Evolutionary conservation across 306 rosid genomes (phyloP).

Genomic region (Cucumis hystrix): DNA sequence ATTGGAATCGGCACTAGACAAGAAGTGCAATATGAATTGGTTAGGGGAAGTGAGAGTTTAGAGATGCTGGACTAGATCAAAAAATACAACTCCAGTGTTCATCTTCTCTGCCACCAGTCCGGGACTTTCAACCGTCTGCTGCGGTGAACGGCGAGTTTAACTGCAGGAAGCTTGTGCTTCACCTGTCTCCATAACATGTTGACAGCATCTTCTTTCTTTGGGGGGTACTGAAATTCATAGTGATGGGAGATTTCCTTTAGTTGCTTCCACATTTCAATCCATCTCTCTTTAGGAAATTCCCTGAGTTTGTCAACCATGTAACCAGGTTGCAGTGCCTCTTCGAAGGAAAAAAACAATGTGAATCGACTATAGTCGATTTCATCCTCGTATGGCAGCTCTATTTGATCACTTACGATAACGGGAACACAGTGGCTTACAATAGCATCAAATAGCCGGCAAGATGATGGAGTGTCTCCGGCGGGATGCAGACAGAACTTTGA

Average conservation of each 20-base stretch:
- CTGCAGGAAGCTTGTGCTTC: conserved; percentile 70
- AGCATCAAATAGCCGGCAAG: conserved; percentile 96
- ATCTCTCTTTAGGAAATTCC: conserved; percentile 54
- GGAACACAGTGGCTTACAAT: conserved; percentile 96
- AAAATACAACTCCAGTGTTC: conserved; percentile 10
- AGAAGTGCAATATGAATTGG: not conserved
- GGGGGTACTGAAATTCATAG: conserved; percentile 86
- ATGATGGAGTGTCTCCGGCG: conserved; percentile 96
- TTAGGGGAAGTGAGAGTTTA: not conserved
- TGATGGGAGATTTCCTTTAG: conserved; percentile 60
- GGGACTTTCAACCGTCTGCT: conserved; percentile 70
- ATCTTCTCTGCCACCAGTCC: conserved; percentile 78
- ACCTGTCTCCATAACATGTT: conserved; percentile 96
- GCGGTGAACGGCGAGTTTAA: conserved; percentile 59
- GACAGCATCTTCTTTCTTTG: conserved; percentile 67
- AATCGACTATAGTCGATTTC: conserved; percentile 74
- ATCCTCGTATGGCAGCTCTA: conserved; percentile 95
- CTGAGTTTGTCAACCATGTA: conserved; percentile 66
- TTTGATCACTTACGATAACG: conserved; percentile 85
- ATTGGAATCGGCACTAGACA: not conserved
- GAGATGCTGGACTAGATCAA: not conserved
- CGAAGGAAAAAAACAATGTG: conserved; percentile 74
- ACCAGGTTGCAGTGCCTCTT: conserved; percentile 78
- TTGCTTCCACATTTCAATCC: conserved; percentile 84
- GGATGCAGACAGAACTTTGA: conserved; percentile 95